Base-by-base conservation (phyloP, 2,329 filamentous ascomycete species). In the Ceratocystis diversiconidia region DNA sequence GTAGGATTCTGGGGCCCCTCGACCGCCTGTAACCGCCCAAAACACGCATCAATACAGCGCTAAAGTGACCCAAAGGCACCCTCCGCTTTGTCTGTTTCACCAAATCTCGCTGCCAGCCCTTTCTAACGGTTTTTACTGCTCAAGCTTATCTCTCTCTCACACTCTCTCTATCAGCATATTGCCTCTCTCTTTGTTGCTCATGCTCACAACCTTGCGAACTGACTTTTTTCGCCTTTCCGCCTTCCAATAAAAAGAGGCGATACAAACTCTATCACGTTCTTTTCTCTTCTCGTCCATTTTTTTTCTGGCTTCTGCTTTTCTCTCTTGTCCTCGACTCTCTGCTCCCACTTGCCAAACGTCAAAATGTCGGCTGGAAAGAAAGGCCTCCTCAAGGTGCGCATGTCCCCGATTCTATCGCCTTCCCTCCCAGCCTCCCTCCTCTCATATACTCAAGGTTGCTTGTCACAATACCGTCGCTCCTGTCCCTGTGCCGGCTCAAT, bases 341-440 rank as follows among this genome's bases (percentile, higher is more conserved):
- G 28, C 25, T 52, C 28, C 43, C 30, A 61, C n/a, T 17, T 17
- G 32, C 62, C 15, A 44, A 52, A 17, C 15, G 30, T 44, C 76
- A 79, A 72, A 73, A 91, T 91, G 88, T 81, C 88, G 74, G 87
- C 87, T 72, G 82, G 87, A 76, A 94, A 92, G 87, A 94, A 94
- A 86, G 89, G 92, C 71, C 83, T 94, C 70, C 80, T 94, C 75
- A 94, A 94, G 87, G 89, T 92, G 80, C 70, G 74, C 69, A 57
- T 17, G 50, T 30, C 43, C 28, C 36, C 43, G 44, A 15, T 25
- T 61, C 2, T 22, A 52, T 67, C 69, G 46, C 70, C 61, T 43
- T 12, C 61, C 12, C 36, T 5, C 36, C 36, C 36, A 41, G 4
- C 36, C 36, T 41, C 36, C 12, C 36, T 41, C 36, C 12, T 15